Base-by-base conservation (phyloP, 352 stramenopile genomes). In the Aphanomyces cochlioides region DNA sequence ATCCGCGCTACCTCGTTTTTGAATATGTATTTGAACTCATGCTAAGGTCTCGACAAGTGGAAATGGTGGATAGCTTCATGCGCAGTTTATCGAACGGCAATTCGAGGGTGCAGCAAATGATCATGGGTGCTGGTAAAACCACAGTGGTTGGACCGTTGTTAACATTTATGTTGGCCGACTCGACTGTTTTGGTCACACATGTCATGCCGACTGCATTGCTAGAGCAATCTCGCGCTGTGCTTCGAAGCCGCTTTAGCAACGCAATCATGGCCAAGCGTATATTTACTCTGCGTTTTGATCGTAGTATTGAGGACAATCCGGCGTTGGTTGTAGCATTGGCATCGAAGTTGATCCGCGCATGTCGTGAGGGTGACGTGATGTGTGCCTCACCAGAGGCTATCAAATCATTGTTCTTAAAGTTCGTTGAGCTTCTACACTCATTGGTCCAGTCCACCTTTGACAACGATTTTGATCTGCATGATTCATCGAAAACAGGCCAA, bases 91-190 rank as follows among this genome's bases (percentile, higher is more conserved):
- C 69, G 6, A 77, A 76, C n/a, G 89, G 87, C 12, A 73, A 90
- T 47, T 96, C 89, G 1, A 79, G 85, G 37, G 88, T 96, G 10
- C 85, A 97, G 60, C 90, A 99, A 88, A 99, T 99, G 98, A 99
- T 99, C 79, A 99, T 99, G 98, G 98, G 98, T 28, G 97, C 96
- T 4, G 98, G 98, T 28, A 99, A 99, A 79, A 99, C 98, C 0
- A 99, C 97, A 3, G 98, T 99, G 3, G 97, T 99, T 10, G 97
- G 96, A 5, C 98, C 98, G 45, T 78, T 99, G 40, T 82, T 99
- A 72, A 98, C 97, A 5, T 96, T 99, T 67, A 98, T 99, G 65
- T 90, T 99, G 21, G 82, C 95, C 4, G 93, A 99, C 75, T 96
- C 93, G 41, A 89, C 97, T 66, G 93, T 96, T 56, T 83, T 99